Evolutionary conservation across 768 basidiomycete species (phyloP), one percentile per base, ranked within the genome.

Genomic region (Tylopilus cervinicoccineus): DNA sequence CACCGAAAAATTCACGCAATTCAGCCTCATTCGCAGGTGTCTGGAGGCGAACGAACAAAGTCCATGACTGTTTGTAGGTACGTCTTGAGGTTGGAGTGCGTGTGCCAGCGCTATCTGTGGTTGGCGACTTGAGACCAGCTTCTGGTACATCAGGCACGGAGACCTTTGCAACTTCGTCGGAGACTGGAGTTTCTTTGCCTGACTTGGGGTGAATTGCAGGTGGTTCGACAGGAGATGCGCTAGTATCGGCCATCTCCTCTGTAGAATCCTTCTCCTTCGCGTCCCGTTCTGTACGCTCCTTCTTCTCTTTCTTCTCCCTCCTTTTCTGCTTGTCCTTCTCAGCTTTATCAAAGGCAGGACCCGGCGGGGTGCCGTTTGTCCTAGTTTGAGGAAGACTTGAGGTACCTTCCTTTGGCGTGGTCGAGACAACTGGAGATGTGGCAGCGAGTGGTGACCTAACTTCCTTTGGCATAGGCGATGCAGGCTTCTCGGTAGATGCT

Each of bases 11-110:
- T 16, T 86, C 86, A 46, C 78, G 76, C 8, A 93, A 61, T 40
- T 91, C 88, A 0, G 66, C 55, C 55, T 93, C 91, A 10, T 65
- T 76, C 6, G 78, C 72, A 12, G 76, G 62, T 8, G 71, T 56
- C 16, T 73, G 65, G 70, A 85, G 74, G 53, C 84, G 81, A 76
- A 93, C 81, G 67, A 89, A 93, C 43, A 93, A 76, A 8, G 91
- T 93, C 84, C 84, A 90, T 6, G 90, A 88, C 64, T 88, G 80
- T 33, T 87, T 75, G 24, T 77, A 71, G 0, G 79, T 77, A 48
- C 80, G 77, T 39, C 75, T 75, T 29, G 76, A 76, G 45, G 81
- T 87, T 17, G 90, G 90, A 23, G 90, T 91, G 47, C 88, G 77
- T 20, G 73, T 70, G 9, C 87, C 86, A 0, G 77, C 64, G 27